Evolutionary conservation across 345 rosid species (phyloP).

Genomic region (Bruguiera gymnorhiza): DNA sequence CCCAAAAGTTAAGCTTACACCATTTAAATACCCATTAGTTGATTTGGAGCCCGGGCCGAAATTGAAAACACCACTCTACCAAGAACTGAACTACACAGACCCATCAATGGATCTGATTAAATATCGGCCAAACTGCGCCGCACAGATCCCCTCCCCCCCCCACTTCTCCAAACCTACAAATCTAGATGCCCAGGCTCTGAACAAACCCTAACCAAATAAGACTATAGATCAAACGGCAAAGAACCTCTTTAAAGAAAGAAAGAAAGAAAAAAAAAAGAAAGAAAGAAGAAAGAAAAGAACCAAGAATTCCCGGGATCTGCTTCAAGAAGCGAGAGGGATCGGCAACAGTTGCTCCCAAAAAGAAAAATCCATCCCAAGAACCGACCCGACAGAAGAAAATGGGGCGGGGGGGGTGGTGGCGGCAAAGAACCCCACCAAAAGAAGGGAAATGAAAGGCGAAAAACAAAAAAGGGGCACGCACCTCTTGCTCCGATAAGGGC

Average conservation of each 20-base stretch:
- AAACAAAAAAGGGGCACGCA: slow-evolving; percentile 6
- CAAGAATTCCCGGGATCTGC: too few relatives aligned
- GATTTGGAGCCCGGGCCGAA: neutral
- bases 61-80: neutral
- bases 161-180: neutral
- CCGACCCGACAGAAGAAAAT: too few relatives aligned
- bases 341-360: too few relatives aligned
- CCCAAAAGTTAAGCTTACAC: neutral
- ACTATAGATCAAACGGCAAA: neutral
- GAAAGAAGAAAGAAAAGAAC: neutral
- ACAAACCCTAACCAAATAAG: neutral
- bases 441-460: neutral
- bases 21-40: neutral
- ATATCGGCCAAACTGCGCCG: slow-evolving; percentile 1
- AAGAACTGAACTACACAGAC: neutral
- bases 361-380: too few relatives aligned
- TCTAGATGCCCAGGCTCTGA: neutral
- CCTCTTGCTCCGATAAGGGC: slow-evolving; percentile 56
- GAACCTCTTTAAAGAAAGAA: neutral
- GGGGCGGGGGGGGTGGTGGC: too few relatives aligned
- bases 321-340: too few relatives aligned
- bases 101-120: slow-evolving; percentile 26
- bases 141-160: neutral
- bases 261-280: neutral
- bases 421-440: neutral